phyloP scores from a whole-genome alignment of 202 grass and related monocot genomes.

The Hordeum pubiflorum region DNA sequence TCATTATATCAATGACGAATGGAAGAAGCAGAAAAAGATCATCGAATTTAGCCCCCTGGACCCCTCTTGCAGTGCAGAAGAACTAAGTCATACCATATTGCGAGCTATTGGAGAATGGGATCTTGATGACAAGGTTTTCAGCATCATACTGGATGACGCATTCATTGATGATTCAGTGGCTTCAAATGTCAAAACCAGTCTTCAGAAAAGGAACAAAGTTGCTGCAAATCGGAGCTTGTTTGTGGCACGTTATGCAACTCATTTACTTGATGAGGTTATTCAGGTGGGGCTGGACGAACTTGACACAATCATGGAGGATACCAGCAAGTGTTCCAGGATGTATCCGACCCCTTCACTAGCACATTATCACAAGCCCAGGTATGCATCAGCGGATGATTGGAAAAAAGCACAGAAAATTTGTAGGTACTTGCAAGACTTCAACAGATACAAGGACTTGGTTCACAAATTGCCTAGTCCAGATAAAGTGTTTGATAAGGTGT shows the following conservation, averaged over 20 bases:
- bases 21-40: constrained; percentile 10
- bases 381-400: constrained; percentile 12
- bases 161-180: constrained; percentile 30
- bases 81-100: constrained; percentile 14
- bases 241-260: constrained; percentile 19
- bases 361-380: constrained; percentile 14
- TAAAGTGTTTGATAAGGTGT: constrained; percentile 6
- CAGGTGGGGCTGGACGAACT: constrained; percentile 22
- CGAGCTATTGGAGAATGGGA: constrained; percentile 12
- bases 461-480: background rate
- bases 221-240: constrained; percentile 6
- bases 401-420: background rate
- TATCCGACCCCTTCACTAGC: constrained; percentile 1
- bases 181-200: constrained; percentile 2
- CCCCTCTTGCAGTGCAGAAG: constrained; percentile 6
- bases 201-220: constrained; percentile 3
- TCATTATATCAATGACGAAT: constrained; percentile 24
- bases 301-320: constrained; percentile 20
- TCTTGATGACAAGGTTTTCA: constrained; percentile 28
- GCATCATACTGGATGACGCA: constrained; percentile 33
- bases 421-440: background rate
- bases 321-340: background rate
- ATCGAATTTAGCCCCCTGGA: constrained; percentile 3
- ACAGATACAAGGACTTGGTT: background rate
- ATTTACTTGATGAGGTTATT: constrained; percentile 24